Conservation (phyloP, 257 asterid species). For the Petunia axillaris region DNA sequence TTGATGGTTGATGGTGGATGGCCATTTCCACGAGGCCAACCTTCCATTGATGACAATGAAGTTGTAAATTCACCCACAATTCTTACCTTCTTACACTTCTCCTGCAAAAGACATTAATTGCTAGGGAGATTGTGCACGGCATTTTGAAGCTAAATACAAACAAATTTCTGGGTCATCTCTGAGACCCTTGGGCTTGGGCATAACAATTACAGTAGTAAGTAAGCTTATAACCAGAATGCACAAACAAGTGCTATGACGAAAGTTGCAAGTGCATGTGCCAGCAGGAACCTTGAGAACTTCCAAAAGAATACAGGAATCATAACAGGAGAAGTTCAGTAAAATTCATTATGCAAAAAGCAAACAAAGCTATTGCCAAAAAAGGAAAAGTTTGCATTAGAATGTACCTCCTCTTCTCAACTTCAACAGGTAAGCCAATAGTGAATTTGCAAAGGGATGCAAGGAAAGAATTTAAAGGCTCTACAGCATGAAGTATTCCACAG, state of each 20-base stretch:
- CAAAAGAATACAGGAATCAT: background rate
- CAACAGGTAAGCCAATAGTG: constrained; percentile 81
- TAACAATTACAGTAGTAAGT: background rate
- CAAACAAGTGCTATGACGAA: background rate
- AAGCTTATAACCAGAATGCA: constrained; percentile 1
- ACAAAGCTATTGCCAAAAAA: background rate
- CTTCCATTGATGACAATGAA: background rate
- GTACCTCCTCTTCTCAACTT: constrained; percentile 87
- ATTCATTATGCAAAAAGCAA: constrained; percentile 4
- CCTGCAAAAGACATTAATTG: background rate
- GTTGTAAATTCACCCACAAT: background rate
- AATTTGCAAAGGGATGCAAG: constrained; percentile 99
- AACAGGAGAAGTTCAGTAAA: constrained; percentile 4
- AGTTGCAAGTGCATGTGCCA: background rate
- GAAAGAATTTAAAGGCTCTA: constrained; percentile 94
- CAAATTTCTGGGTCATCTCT: background rate
- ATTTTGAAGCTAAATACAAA: background rate
- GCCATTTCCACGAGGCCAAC: constrained; percentile 3
- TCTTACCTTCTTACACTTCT: background rate
- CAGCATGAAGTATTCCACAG: constrained; percentile 95
- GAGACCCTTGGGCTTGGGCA: constrained; percentile 3
- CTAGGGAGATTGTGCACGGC: constrained; percentile 4
- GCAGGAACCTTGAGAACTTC: constrained; percentile 12
- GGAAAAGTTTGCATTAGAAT: constrained; percentile 15
- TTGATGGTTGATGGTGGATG: background rate